These are phyloP conservation scores for Auriscalpium orientale DNA, from an alignment of 768 basidiomycete genomes.

Conservation along the genomic window DNA sequence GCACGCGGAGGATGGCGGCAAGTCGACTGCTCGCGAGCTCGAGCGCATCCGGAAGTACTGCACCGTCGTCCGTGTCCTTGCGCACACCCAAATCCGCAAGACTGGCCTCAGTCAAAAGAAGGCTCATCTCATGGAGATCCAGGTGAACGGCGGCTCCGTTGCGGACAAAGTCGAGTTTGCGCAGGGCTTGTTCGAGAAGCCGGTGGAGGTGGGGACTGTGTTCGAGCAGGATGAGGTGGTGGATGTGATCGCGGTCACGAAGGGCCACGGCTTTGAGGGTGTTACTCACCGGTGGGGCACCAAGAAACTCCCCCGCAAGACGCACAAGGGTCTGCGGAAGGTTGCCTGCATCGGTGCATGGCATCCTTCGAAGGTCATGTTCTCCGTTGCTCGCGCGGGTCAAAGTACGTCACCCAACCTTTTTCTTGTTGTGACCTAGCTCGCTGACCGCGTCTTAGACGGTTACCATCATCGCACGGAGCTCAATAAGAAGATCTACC, in stretches of 20 bases:
- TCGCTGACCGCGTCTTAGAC: conserved; percentile 35
- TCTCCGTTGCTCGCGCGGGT: conserved; percentile 99
- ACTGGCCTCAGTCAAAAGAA: conserved; percentile 98
- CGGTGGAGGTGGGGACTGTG: conserved; percentile 72
- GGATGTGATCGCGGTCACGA: conserved; percentile 96
- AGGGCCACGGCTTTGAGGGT: conserved; percentile 99
- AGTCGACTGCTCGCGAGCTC: conserved; percentile 88
- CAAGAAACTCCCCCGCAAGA: conserved; percentile 97
- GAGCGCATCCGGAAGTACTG: conserved; percentile 99
- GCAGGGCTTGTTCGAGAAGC: conserved; percentile 93
- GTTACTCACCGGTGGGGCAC: conserved; percentile 99
- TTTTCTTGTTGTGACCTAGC: not conserved
- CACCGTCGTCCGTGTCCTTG: conserved; percentile 98
- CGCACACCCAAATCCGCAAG: conserved; percentile 98
- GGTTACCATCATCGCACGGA: conserved; percentile 97
- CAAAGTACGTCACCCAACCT: conserved; percentile 62
- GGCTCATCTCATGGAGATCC: conserved; percentile 99
- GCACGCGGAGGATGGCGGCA: conserved; percentile 90
- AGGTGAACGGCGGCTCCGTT: conserved; percentile 94
- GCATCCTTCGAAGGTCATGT: conserved; percentile 99
- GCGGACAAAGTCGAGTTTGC: conserved; percentile 98
- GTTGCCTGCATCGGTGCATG: conserved; percentile 98
- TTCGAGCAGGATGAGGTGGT: conserved; percentile 98
- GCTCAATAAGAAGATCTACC: conserved; percentile 99
- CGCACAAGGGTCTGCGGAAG: conserved; percentile 99